A percentile compares a stretch with the other conserved stretches of the same genome.
Conservation (phyloP, 495 filamentous ascomycete species). For the Parachaetomium inaequale region DNA sequence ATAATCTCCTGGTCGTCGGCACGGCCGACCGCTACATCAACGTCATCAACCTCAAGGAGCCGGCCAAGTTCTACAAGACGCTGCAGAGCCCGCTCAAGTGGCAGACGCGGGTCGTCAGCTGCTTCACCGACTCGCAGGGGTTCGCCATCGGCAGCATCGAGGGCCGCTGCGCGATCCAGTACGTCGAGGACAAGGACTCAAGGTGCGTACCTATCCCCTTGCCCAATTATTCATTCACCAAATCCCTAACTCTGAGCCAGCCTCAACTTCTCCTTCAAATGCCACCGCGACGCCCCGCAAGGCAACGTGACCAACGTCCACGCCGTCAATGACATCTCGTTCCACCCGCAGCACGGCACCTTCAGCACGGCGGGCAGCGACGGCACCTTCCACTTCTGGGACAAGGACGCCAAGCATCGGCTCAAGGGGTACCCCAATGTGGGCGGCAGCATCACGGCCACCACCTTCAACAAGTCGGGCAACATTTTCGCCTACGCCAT, state of each 20-base stretch:
- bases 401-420: constrained; percentile 88
- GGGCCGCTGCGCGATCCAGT: constrained; percentile 87
- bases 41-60: constrained; percentile 80
- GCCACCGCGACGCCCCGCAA: constrained; percentile 72
- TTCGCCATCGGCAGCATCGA: constrained; percentile 90
- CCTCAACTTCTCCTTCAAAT: constrained; percentile 93
- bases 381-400: constrained; percentile 93
- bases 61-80: constrained; percentile 80
- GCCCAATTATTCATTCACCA: constrained; percentile 8
- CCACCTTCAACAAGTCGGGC: constrained; percentile 76
- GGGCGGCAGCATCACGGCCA: constrained; percentile 76
- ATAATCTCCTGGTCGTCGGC: constrained; percentile 79
- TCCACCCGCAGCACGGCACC: constrained; percentile 82
- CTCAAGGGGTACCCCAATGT: constrained; percentile 89
- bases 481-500: constrained; percentile 88
- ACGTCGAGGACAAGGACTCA: constrained; percentile 83
- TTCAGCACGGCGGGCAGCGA: constrained; percentile 91
- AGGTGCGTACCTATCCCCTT: constrained; percentile 41
- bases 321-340: constrained; percentile 87
- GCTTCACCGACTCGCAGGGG: constrained; percentile 81
- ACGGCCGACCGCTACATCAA: constrained; percentile 92
- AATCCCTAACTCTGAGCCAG: constrained; percentile 29
- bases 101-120: constrained; percentile 90
- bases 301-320: constrained; percentile 73
- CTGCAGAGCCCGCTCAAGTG: constrained; percentile 85